phyloP scores from a whole-genome alignment of 768 basidiomycete species.

The Trametes cingulata region DNA sequence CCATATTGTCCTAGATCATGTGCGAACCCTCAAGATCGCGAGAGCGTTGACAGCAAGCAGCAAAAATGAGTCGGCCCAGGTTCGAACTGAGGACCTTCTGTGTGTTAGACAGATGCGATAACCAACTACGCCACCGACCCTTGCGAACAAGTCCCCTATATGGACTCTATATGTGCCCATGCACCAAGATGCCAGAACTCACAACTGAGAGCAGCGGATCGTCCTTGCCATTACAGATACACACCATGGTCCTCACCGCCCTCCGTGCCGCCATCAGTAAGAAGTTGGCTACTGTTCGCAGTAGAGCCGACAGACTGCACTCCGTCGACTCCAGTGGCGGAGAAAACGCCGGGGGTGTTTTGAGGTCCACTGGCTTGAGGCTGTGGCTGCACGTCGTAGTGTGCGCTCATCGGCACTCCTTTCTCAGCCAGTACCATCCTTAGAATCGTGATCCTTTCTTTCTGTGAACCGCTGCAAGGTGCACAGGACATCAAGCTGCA shows the following conservation, averaged over 20 bases:
- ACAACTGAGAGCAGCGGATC: too few relatives aligned
- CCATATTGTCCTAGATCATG: too few relatives aligned
- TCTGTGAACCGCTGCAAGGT: conserved; percentile 65
- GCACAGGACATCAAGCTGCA: not conserved
- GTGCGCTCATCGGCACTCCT: conserved; percentile 48
- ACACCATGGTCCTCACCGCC: not conserved
- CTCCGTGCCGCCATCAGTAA: not conserved
- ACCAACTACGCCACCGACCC: conserved; percentile 75
- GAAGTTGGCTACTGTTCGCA: not conserved
- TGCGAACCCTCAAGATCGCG: too few relatives aligned
- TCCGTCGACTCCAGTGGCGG: not conserved
- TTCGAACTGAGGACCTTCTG: conserved; percentile 11
- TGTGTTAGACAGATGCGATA: conserved; percentile 82
- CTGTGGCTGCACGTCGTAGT: conserved; percentile 39
- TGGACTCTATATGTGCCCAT: too few relatives aligned
- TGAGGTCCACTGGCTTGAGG: not conserved
- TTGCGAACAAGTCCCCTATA: too few relatives aligned
- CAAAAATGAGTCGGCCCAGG: conserved; percentile 7
- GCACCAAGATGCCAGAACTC: too few relatives aligned
- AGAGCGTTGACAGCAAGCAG: too few relatives aligned
- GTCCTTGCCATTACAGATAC: not conserved
- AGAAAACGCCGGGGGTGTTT: too few relatives aligned
- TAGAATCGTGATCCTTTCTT: conserved; percentile 70
- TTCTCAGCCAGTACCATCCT: conserved; percentile 65
- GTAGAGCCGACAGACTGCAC: not conserved